Conservation (phyloP, 148 eudicot genomes). For the Rhododendron vialii region DNA sequence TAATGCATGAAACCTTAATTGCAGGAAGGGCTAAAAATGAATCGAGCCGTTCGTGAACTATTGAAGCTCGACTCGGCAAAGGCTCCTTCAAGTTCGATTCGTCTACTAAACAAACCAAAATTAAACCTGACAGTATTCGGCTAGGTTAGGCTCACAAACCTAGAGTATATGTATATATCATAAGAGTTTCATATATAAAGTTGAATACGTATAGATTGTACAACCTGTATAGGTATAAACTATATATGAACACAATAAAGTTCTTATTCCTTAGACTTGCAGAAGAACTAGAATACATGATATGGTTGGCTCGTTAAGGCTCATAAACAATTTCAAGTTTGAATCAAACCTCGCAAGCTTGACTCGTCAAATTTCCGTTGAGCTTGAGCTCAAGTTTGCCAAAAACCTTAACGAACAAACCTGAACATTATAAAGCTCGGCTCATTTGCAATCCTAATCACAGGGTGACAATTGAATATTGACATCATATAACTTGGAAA, state of each 20-base stretch:
- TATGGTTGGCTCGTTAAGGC: neutral
- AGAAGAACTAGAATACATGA: neutral
- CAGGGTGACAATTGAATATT: neutral
- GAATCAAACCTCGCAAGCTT: neutral
- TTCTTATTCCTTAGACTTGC: neutral
- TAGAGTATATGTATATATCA: neutral
- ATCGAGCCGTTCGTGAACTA: neutral
- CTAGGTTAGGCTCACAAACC: neutral
- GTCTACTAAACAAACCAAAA: neutral
- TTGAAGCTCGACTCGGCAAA: neutral
- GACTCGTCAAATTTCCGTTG: neutral
- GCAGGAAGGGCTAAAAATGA: neutral
- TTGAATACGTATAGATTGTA: neutral
- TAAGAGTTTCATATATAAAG: neutral
- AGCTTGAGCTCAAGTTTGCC: too few species aligned
- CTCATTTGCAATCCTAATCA: too few species aligned
- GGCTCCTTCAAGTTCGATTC: neutral
- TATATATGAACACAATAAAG: neutral
- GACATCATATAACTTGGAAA: neutral
- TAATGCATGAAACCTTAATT: neutral
- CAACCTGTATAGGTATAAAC: neutral
- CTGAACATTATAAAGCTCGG: too few species aligned
- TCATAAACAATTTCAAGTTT: neutral
- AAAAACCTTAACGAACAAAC: too few species aligned
- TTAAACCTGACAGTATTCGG: too few species aligned